Evolutionary conservation across 176 grass and related monocot genomes (phyloP).

Genomic region (Oryza glumipatula): DNA sequence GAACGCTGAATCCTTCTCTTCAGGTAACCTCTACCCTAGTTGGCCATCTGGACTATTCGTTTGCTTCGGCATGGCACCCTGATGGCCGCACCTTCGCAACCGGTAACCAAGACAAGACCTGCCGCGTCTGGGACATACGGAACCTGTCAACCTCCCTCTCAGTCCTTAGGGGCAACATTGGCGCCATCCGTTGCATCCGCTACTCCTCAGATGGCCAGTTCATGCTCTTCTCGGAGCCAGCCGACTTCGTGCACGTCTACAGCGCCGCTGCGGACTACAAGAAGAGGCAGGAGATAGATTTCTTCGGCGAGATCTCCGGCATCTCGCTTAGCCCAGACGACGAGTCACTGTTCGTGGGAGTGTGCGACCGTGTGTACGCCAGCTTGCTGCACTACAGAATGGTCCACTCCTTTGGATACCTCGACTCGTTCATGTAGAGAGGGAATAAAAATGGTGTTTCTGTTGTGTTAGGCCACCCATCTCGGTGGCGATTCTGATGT

Average conservation of each 20-base stretch:
- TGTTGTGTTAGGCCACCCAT: neutral
- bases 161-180: slow-evolving; percentile 78
- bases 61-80: slow-evolving; percentile 83
- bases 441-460: neutral
- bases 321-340: slow-evolving; percentile 73
- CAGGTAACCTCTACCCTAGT: slow-evolving; percentile 68
- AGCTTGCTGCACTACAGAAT: slow-evolving; percentile 79
- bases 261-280: slow-evolving; percentile 41
- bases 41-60: slow-evolving; percentile 91
- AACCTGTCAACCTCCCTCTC: slow-evolving; percentile 70
- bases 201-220: slow-evolving; percentile 81
- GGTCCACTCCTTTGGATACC: slow-evolving; percentile 42
- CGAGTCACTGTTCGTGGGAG: slow-evolving; percentile 73
- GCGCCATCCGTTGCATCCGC: slow-evolving; percentile 76
- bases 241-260: slow-evolving; percentile 89
- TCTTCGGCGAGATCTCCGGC: slow-evolving; percentile 91
- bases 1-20: neutral
- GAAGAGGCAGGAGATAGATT: slow-evolving; percentile 82
- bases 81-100: slow-evolving; percentile 66
- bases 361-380: slow-evolving; percentile 77
- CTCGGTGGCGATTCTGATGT: neutral
- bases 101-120: slow-evolving; percentile 95
- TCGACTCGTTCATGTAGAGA: slow-evolving; percentile 56
- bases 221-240: slow-evolving; percentile 71
- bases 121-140: slow-evolving; percentile 80